phyloP scores from a whole-genome alignment of 208 protist species.

The Trypanosoma scelopori region DNA sequence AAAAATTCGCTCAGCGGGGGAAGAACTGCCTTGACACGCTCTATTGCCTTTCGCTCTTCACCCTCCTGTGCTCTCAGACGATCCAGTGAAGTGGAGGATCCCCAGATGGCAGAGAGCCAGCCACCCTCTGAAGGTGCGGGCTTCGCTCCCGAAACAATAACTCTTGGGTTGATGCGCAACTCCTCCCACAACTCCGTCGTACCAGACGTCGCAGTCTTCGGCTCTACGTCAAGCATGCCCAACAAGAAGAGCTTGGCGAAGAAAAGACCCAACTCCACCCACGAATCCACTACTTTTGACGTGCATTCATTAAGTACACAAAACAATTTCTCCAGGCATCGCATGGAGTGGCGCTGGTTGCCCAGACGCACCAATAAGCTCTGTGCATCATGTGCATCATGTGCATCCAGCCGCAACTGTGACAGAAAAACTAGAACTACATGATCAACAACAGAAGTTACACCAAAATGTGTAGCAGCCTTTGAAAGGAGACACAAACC shows the following conservation, averaged over 20 bases:
- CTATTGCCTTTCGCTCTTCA: conserved; percentile 29
- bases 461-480: conserved; percentile 6
- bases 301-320: conserved; percentile 19
- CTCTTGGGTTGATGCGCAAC: conserved; percentile 37
- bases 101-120: conserved; percentile 63
- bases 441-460: conserved; percentile 25
- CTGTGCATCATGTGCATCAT: conserved; percentile 11
- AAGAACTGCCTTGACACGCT: conserved; percentile 31
- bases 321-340: conserved; percentile 20
- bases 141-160: conserved; percentile 19
- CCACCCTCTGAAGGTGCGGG: conserved; percentile 24
- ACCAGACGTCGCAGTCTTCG: not conserved
- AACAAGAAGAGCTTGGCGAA: conserved; percentile 29
- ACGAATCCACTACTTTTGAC: conserved; percentile 17
- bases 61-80: conserved; percentile 17
- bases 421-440: conserved; percentile 21
- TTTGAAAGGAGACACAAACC: conserved; percentile 22
- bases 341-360: conserved; percentile 1
- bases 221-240: conserved; percentile 19
- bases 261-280: conserved; percentile 19
- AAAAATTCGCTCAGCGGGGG: conserved; percentile 46
- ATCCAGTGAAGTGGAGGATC: conserved; percentile 13
- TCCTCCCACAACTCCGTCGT: conserved; percentile 15
- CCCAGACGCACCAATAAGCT: conserved; percentile 14
- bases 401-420: conserved; percentile 19